Conservation (phyloP, 2,329 filamentous ascomycete genomes). For the Chrysoporthe deuterocubensis region DNA sequence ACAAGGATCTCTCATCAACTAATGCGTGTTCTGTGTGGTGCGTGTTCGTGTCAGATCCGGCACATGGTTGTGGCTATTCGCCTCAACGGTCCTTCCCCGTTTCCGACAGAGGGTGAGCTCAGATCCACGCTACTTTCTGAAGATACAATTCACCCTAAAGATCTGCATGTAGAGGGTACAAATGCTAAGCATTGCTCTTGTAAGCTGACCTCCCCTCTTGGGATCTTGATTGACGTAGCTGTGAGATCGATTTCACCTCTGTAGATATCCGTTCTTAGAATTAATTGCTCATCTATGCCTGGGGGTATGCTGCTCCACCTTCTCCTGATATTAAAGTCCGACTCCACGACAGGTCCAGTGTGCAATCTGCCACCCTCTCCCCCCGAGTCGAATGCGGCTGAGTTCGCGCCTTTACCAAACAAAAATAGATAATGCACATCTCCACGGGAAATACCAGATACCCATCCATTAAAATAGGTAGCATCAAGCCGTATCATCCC, state of each 20-base stretch:
- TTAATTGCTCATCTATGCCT: slow-evolving; percentile 2
- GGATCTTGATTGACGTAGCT: too few species aligned
- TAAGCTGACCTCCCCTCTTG: too few species aligned
- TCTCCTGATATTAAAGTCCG: neutral
- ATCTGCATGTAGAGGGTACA: too few species aligned
- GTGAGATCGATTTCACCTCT: neutral
- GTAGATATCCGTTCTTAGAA: neutral
- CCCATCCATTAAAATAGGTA: neutral
- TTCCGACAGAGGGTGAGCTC: too few species aligned
- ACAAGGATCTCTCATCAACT: too few species aligned
- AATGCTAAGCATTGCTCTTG: too few species aligned
- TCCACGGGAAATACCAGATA: neutral
- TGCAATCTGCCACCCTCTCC: neutral
- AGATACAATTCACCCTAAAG: too few species aligned
- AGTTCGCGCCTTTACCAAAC: neutral
- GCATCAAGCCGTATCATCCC: neutral
- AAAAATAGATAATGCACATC: too few species aligned
- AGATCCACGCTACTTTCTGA: too few species aligned
- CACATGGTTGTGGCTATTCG: too few species aligned
- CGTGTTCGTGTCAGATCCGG: too few species aligned
- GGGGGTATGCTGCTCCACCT: slow-evolving; percentile 7
- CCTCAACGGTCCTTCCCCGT: too few species aligned
- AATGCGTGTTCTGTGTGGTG: neutral
- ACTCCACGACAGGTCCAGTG: neutral
- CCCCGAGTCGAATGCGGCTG: neutral